A percentile compares a stretch with the other conserved stretches of the same genome.
phyloP scores from a whole-genome alignment of 345 rosid species.

The Fremontodendron californicum region DNA sequence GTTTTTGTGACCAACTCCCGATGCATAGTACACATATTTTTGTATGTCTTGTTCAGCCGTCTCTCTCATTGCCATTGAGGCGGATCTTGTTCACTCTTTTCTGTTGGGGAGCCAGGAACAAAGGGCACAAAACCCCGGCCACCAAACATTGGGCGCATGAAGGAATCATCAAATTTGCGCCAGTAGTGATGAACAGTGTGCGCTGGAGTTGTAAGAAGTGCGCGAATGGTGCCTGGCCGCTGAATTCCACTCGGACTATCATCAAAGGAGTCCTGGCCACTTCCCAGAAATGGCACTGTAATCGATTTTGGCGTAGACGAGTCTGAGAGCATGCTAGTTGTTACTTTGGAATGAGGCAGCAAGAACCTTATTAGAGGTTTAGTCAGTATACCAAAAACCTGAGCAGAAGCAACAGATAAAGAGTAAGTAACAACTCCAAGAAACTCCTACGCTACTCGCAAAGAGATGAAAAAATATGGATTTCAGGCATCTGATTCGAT shows the following conservation, averaged over 20 bases:
- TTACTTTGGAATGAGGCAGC: constrained; percentile 53
- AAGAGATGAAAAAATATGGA: background rate
- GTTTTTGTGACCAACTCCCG: background rate
- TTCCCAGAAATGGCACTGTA: constrained; percentile 52
- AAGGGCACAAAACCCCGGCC: constrained; percentile 91
- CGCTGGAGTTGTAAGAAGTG: constrained; percentile 69
- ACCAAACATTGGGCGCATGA: constrained; percentile 93
- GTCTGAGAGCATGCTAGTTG: constrained; percentile 41
- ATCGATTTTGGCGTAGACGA: constrained; percentile 51
- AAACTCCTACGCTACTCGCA: background rate
- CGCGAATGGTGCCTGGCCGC: constrained; percentile 64
- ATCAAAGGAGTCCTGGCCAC: constrained; percentile 55
- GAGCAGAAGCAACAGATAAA: constrained; percentile 5
- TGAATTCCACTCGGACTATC: constrained; percentile 29
- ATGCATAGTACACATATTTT: background rate
- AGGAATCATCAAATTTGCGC: constrained; percentile 76
- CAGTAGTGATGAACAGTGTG: constrained; percentile 94
- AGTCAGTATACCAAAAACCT: constrained; percentile 90
- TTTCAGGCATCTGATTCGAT: background rate
- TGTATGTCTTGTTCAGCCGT: constrained; percentile 19
- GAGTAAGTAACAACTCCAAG: background rate
- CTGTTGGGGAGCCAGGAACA: constrained; percentile 85
- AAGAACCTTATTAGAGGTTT: constrained; percentile 74
- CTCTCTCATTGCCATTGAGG: constrained; percentile 29
- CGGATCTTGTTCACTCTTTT: constrained; percentile 34